These are phyloP conservation scores for Colletotrichum gloeosporioides DNA, from an alignment of 2,329 filamentous ascomycete genomes.

Conservation along the genomic window DNA sequence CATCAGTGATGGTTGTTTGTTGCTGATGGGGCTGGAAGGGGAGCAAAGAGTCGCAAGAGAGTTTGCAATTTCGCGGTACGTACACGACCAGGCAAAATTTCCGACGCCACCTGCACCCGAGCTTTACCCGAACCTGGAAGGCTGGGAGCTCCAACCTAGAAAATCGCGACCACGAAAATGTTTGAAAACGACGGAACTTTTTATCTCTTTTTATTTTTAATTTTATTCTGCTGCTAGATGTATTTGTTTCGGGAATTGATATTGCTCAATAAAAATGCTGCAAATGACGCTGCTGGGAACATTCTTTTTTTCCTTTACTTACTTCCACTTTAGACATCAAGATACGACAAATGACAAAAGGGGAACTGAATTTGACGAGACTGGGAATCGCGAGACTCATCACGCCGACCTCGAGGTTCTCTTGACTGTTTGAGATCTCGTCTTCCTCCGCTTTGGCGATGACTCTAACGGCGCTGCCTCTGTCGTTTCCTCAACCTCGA, in stretches of 20 bases:
- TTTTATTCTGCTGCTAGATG: neutral
- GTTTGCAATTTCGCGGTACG: slow-evolving; percentile 22
- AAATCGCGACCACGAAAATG: neutral
- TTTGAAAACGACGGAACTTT: neutral
- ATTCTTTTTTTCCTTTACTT: neutral
- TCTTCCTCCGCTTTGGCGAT: slow-evolving; percentile 18
- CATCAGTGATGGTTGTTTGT: slow-evolving; percentile 27
- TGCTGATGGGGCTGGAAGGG: slow-evolving; percentile 28
- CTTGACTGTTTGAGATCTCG: slow-evolving; percentile 13
- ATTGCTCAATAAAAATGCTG: neutral
- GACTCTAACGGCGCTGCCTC: neutral
- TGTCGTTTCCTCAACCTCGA: slow-evolving; percentile 2
- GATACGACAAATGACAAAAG: neutral
- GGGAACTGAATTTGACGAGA: neutral
- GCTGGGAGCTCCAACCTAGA: neutral
- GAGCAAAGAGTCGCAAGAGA: slow-evolving; percentile 21
- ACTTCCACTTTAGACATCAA: neutral
- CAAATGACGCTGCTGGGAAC: neutral
- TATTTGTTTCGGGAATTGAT: neutral
- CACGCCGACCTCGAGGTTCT: neutral
- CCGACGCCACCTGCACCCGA: slow-evolving; percentile 38
- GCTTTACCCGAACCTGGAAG: slow-evolving; percentile 33
- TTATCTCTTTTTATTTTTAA: neutral
- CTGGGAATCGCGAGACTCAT: neutral
- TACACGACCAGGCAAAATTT: slow-evolving; percentile 24